phyloP scores from a whole-genome alignment of 202 grass and related monocot species.

The Saccharum hybrid region DNA sequence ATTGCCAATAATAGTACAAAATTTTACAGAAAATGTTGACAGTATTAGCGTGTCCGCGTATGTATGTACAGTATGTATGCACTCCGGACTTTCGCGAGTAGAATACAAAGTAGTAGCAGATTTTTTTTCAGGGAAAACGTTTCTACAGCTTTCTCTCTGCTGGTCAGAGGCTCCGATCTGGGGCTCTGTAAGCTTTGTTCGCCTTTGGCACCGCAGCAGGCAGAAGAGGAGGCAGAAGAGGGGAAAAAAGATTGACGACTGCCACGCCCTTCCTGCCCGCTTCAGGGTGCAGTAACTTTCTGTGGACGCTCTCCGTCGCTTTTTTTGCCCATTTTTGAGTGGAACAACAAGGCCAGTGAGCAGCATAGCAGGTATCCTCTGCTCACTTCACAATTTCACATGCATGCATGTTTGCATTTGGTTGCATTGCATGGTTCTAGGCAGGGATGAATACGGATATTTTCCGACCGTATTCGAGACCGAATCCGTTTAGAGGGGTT shows the following conservation, averaged over 20 bases:
- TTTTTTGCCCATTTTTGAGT: slow-evolving; percentile 39
- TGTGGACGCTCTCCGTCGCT: slow-evolving; percentile 12
- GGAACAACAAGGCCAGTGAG: slow-evolving; percentile 6
- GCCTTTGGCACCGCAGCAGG: slow-evolving; percentile 50
- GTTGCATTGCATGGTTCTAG: slow-evolving; percentile 21
- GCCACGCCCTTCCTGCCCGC: slow-evolving; percentile 12
- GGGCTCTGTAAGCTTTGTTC: slow-evolving; percentile 43
- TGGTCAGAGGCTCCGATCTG: slow-evolving; percentile 39
- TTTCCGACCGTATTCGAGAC: too few species aligned
- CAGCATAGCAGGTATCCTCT: not conserved
- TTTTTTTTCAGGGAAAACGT: too few species aligned
- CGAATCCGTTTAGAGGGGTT: too few species aligned
- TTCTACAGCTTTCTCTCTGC: slow-evolving; percentile 33
- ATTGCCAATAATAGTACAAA: not conserved
- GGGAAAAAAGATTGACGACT: slow-evolving; percentile 14
- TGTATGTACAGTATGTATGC: not conserved
- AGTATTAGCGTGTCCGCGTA: not conserved
- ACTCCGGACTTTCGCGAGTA: not conserved
- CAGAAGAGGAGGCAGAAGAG: slow-evolving; percentile 43
- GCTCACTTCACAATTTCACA: slow-evolving; percentile 13
- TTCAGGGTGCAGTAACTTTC: slow-evolving; percentile 46
- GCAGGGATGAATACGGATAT: too few species aligned
- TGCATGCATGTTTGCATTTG: slow-evolving; percentile 31
- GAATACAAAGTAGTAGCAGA: slow-evolving; percentile 1
- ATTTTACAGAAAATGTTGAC: not conserved